Percentiles rank a stretch among this genome's conserved stretches.
phyloP scores from a whole-genome alignment of 768 basidiomycete genomes.

The Chiua virens region DNA sequence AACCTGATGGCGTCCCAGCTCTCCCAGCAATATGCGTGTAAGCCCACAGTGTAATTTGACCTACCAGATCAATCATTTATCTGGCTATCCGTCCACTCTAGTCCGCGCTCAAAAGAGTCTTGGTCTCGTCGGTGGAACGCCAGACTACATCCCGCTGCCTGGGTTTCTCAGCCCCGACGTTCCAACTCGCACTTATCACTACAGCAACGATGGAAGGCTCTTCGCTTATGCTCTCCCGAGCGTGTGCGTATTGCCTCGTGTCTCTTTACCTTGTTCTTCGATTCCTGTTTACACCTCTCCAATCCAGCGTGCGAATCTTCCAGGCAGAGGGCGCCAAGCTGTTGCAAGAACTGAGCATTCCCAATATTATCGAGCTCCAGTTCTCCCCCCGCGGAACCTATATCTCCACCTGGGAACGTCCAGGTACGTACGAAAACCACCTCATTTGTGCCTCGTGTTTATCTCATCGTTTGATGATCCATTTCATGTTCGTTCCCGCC shows the following conservation, averaged over 20 bases:
- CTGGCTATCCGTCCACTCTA: slow-evolving; percentile 33
- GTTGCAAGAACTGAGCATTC: slow-evolving; percentile 69
- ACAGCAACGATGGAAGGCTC: slow-evolving; percentile 84
- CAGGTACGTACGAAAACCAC: slow-evolving; percentile 43
- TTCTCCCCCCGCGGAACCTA: slow-evolving; percentile 95
- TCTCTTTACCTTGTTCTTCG: slow-evolving; percentile 5
- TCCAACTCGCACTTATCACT: slow-evolving; percentile 72
- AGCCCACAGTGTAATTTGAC: slow-evolving; percentile 33
- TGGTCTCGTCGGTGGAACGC: slow-evolving; percentile 80
- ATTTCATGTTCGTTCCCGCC: slow-evolving; percentile 9
- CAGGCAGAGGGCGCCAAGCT: slow-evolving; percentile 73
- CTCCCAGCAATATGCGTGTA: slow-evolving; percentile 85
- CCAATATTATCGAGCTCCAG: slow-evolving; percentile 78
- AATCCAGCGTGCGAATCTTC: slow-evolving; percentile 67
- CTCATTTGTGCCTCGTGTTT: slow-evolving; percentile 25
- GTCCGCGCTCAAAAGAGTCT: slow-evolving; percentile 94
- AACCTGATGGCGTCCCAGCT: slow-evolving; percentile 66
- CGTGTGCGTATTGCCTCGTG: slow-evolving; percentile 50
- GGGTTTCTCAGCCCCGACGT: slow-evolving; percentile 68
- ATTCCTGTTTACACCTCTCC: slow-evolving; percentile 11
- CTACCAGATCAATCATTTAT: slow-evolving; percentile 10
- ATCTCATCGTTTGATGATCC: slow-evolving; percentile 12
- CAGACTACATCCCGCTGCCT: slow-evolving; percentile 66
- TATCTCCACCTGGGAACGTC: slow-evolving; percentile 94
- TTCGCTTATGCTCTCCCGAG: slow-evolving; percentile 82